Conservation (phyloP, 2,329 filamentous ascomycete genomes). For the Talaromyces rugulosus region DNA sequence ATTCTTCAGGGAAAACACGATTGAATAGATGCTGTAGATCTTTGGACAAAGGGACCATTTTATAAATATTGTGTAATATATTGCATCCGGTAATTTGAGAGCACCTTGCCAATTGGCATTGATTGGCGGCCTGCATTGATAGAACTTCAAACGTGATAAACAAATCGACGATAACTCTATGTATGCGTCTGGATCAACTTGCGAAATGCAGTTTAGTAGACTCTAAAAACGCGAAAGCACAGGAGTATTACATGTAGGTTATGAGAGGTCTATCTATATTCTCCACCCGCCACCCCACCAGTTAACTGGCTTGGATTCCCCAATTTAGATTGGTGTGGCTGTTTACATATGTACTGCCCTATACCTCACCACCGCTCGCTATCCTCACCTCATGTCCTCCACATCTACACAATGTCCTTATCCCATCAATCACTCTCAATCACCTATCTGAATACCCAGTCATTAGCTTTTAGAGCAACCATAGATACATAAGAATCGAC, state of each 20-base stretch:
- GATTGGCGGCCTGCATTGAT: not conserved
- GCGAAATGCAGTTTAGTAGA: not conserved
- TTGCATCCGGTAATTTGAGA: not conserved
- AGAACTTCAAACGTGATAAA: not conserved
- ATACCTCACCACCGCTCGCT: no score
- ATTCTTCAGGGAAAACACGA: conserved; percentile 25
- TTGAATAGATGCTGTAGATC: conserved; percentile 3
- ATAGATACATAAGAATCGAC: no score
- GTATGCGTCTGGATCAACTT: not conserved
- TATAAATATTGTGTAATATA: not conserved
- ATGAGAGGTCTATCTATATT: not conserved
- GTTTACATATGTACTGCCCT: no score
- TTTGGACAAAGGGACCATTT: not conserved
- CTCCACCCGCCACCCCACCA: not conserved
- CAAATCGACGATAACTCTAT: not conserved
- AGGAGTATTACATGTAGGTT: no score
- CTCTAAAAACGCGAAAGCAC: no score
- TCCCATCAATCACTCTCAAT: no score
- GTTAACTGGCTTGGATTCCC: not conserved
- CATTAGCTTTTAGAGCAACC: no score
- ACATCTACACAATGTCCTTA: no score
- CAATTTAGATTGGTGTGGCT: not conserved
- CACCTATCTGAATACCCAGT: no score
- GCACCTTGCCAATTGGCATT: not conserved
- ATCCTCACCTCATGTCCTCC: no score